Percentiles rank a stretch among this genome's conserved stretches.
Conservation (phyloP, 2,329 filamentous ascomycete genomes). For the Stemphylium vesicarium region DNA sequence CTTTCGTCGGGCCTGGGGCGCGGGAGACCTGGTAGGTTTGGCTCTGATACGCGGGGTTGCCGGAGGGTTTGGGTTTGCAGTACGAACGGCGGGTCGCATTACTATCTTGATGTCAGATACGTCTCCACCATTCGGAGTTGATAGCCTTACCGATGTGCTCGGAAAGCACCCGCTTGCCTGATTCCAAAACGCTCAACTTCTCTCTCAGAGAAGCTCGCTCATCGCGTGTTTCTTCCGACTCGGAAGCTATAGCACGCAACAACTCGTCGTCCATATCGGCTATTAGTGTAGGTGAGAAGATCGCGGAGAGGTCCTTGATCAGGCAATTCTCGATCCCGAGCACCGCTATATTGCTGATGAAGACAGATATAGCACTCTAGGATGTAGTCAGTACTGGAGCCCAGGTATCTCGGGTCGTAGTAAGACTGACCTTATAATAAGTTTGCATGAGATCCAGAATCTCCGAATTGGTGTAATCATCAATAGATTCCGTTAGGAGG, state of each 20-base stretch:
- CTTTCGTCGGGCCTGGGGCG: background rate
- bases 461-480: slow-evolving; percentile 33
- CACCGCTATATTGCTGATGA: slow-evolving; percentile 36
- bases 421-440: slow-evolving; percentile 32
- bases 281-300: slow-evolving; percentile 29
- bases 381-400: slow-evolving; percentile 7
- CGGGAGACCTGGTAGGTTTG: background rate
- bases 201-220: slow-evolving; percentile 19
- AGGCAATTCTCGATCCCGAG: slow-evolving; percentile 38
- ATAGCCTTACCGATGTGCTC: slow-evolving; percentile 21
- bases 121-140: too few species aligned
- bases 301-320: slow-evolving; percentile 24
- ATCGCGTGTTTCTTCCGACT: slow-evolving; percentile 27
- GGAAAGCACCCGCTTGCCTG: slow-evolving; percentile 22
- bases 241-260: slow-evolving; percentile 30
- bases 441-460: slow-evolving; percentile 35
- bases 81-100: slow-evolving; percentile 2
- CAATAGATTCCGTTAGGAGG: slow-evolving; percentile 28
- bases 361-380: slow-evolving; percentile 32
- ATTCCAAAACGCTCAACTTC: slow-evolving; percentile 21
- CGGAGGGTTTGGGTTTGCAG: background rate
- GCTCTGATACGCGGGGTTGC: background rate
- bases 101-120: background rate
- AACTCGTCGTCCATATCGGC: slow-evolving; percentile 29
- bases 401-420: background rate